Percentiles rank a stretch among this genome's conserved stretches.
phyloP scores from a whole-genome alignment of 164 flowering plant species.

The Echeveria elegans region DNA sequence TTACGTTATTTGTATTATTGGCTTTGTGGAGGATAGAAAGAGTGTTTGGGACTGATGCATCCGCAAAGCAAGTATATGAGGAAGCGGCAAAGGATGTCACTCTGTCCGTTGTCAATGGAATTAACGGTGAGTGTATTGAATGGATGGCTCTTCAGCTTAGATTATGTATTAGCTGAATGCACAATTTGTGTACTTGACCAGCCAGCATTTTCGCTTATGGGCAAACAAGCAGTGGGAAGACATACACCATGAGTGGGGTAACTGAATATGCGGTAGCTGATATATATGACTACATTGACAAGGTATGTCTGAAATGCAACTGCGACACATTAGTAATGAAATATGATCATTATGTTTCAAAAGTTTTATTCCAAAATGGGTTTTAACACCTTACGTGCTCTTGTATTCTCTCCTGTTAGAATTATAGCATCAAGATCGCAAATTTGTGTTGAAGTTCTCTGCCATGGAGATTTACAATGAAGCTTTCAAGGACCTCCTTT shows the following conservation, averaged over 20 bases:
- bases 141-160: slow-evolving; percentile 1
- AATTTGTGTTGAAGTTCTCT: slow-evolving; percentile 73
- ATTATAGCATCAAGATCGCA: slow-evolving; percentile 62
- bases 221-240: slow-evolving; percentile 98
- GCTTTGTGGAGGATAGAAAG: slow-evolving; percentile 38
- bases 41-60: slow-evolving; percentile 52
- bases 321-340: background rate
- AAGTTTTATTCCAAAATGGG: background rate
- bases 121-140: slow-evolving; percentile 55
- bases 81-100: slow-evolving; percentile 73
- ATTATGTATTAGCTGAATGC: slow-evolving; percentile 1
- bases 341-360: background rate
- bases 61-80: slow-evolving; percentile 68
- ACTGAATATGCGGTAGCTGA: slow-evolving; percentile 66
- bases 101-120: slow-evolving; percentile 74
- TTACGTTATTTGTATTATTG: background rate
- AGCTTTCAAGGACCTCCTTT: slow-evolving; percentile 77
- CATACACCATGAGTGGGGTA: slow-evolving; percentile 88
- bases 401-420: background rate
- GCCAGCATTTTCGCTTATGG: slow-evolving; percentile 95
- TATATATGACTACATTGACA: slow-evolving; percentile 56
- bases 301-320: slow-evolving; percentile 28
- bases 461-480: slow-evolving; percentile 98
- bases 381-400: background rate
- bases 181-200: slow-evolving; percentile 20